Evolutionary conservation across 495 filamentous ascomycete species (phyloP), one percentile per base, ranked within the genome.

Genomic region (Neurospora sp.): DNA sequence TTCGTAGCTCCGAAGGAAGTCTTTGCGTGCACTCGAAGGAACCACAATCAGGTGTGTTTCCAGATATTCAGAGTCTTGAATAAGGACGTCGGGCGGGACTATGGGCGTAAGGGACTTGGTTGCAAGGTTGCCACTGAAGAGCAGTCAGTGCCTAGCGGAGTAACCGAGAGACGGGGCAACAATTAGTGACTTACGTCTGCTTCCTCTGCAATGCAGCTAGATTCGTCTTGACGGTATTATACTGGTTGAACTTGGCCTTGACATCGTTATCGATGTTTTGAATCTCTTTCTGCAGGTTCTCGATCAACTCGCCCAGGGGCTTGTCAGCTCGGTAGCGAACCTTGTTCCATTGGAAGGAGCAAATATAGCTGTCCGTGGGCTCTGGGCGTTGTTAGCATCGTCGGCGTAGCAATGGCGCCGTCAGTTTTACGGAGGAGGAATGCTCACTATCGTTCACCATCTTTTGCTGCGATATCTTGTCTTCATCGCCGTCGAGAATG

Each of bases 291-390:
- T 96, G 93, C 48, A 99, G 82, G 70, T 89, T 88, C 80, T 94
- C 92, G 70, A 97, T 90, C 70, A 98, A 82, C 76, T 98, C 94
- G 31, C 89, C 88, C 69, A 99, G 84, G 40, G 96, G 87, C 80
- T 91, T 94, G 80, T 99, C 96, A 70, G 92, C 92, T 70, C 95
- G 89, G 80, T 98, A 99, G 81, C 97, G 95, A 80, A 95, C 91
- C 81, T 94, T 97, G 81, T 98, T 97, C 96, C 96, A 99, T 70
- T 87, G 86, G 82, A 97, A 99, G 10, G 89, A 88, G 77, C 91
- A 89, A 42, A 99, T 85, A 80, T 99, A 99, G 77, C 94, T 91
- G 76, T 97, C 96, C 70, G 93, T 94, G 42, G 96, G 94, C 79
- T 97, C 95, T 97, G 75, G 38, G 70, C 40, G 14, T 7, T 16